Percentiles rank a stretch among this genome's conserved stretches.
Conservation (phyloP, 257 asterid genomes). For the Ligustrum vulgare region DNA sequence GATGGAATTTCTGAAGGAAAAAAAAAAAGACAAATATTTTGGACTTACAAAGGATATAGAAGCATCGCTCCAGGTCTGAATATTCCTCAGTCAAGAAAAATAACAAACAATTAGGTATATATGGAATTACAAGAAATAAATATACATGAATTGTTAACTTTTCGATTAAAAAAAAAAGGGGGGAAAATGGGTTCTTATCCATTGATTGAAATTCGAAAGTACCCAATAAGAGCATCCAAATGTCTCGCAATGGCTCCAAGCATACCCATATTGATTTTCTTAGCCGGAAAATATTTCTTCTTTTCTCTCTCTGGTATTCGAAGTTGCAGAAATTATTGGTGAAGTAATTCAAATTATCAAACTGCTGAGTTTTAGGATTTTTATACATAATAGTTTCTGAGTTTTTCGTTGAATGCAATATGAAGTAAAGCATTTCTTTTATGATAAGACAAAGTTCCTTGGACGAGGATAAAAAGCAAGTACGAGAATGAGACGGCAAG, state of each 20-base stretch:
- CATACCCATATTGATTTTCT: slow-evolving; percentile 32
- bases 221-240: slow-evolving; percentile 45
- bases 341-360: neutral
- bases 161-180: neutral
- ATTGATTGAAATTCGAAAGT: neutral
- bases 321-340: neutral
- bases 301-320: neutral
- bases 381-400: neutral
- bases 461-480: slow-evolving; percentile 16
- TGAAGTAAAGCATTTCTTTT: slow-evolving; percentile 37
- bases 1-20: neutral
- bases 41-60: slow-evolving; percentile 82
- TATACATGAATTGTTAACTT: too few relatives aligned
- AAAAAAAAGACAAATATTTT: neutral
- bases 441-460: slow-evolving; percentile 19
- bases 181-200: neutral
- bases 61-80: slow-evolving; percentile 90
- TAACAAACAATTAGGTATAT: slow-evolving; percentile 9
- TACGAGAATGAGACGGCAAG: slow-evolving; percentile 13
- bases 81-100: neutral
- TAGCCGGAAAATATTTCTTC: neutral
- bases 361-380: neutral
- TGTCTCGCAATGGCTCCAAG: slow-evolving; percentile 37
- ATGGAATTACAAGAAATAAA: too few relatives aligned
- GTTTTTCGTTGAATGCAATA: neutral